Evolutionary conservation across 192 early-diverging fungal genomes (phyloP).

Genomic region (Linderina pennispora): DNA sequence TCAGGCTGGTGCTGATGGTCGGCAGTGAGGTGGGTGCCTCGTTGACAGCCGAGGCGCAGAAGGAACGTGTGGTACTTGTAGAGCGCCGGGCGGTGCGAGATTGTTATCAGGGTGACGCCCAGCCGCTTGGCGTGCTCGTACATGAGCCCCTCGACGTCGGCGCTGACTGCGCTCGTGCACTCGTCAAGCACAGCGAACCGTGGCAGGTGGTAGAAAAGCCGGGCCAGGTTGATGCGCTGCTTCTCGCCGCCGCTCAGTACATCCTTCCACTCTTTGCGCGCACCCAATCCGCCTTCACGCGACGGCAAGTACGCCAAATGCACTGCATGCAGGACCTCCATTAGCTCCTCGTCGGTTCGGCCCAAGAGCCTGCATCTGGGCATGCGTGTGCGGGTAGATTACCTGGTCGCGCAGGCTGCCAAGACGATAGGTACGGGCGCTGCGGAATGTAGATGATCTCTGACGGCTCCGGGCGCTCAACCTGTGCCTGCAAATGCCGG

Average conservation of each 20-base stretch:
- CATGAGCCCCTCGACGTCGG: slow-evolving; percentile 92
- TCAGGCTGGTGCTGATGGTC: background rate
- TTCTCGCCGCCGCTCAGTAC: slow-evolving; percentile 95
- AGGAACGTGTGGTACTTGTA: slow-evolving; percentile 97
- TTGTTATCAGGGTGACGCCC: slow-evolving; percentile 88
- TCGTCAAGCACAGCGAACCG: slow-evolving; percentile 95
- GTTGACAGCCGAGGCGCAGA: slow-evolving; percentile 67
- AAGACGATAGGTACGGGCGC: slow-evolving; percentile 86
- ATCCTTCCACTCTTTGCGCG: slow-evolving; percentile 87
- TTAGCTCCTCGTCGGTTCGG: slow-evolving; percentile 77
- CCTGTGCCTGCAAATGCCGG: slow-evolving; percentile 78
- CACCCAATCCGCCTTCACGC: slow-evolving; percentile 82
- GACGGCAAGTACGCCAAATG: slow-evolving; percentile 78
- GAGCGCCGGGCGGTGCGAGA: slow-evolving; percentile 89
- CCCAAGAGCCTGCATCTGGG: slow-evolving; percentile 74
- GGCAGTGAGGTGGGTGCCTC: background rate
- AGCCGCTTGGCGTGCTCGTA: slow-evolving; percentile 73
- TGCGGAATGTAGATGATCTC: slow-evolving; percentile 98
- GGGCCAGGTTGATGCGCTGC: slow-evolving; percentile 89
- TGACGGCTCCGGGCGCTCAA: slow-evolving; percentile 64
- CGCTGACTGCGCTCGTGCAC: slow-evolving; percentile 82
- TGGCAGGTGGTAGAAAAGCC: slow-evolving; percentile 94
- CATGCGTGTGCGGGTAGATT: slow-evolving; percentile 91
- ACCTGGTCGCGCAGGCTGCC: slow-evolving; percentile 95
- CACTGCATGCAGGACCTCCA: slow-evolving; percentile 76